phyloP scores from a whole-genome alignment of 2,329 filamentous ascomycete genomes.

The Xylaria sp. region DNA sequence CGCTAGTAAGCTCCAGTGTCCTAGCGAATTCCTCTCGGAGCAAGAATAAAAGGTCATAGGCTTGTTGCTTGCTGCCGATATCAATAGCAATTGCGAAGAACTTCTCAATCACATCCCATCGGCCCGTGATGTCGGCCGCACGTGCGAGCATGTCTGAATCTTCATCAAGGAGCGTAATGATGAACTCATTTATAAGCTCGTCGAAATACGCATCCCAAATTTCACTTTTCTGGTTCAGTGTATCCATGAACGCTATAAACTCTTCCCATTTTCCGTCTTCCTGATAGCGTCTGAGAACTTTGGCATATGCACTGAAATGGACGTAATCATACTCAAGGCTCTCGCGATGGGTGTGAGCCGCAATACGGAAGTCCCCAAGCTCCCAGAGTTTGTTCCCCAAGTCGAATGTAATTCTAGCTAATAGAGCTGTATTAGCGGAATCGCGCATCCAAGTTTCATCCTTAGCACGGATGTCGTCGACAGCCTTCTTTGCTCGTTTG shows the following conservation, averaged over 20 bases:
- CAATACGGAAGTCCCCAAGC: conserved; percentile 41
- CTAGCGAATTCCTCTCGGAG: conserved; percentile 45
- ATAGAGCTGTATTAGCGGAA: conserved; percentile 44
- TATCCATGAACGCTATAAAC: conserved; percentile 47
- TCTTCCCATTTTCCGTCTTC: conserved; percentile 40
- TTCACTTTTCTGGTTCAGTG: conserved; percentile 40
- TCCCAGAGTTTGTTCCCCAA: conserved; percentile 48
- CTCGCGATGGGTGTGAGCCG: conserved; percentile 46
- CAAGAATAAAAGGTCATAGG: conserved; percentile 46
- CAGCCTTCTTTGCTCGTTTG: conserved; percentile 43
- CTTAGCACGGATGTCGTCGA: conserved; percentile 40
- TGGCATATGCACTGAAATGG: conserved; percentile 44
- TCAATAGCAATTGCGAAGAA: conserved; percentile 46
- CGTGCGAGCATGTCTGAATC: conserved; percentile 42
- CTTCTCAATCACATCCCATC: conserved; percentile 46
- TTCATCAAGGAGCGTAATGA: conserved; percentile 38
- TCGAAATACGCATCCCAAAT: conserved; percentile 47
- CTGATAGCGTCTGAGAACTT: conserved; percentile 43
- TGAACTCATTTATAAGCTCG: conserved; percentile 48
- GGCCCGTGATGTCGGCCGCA: conserved; percentile 44
- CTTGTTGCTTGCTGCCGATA: conserved; percentile 41
- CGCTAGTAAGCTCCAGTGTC: conserved; percentile 40
- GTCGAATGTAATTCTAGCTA: conserved; percentile 48
- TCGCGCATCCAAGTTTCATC: conserved; percentile 41
- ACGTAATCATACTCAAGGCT: conserved; percentile 47